These are phyloP conservation scores for Schoenoplectus triqueter DNA, from an alignment of 202 grass and related monocot genomes.

Conservation along the genomic window DNA sequence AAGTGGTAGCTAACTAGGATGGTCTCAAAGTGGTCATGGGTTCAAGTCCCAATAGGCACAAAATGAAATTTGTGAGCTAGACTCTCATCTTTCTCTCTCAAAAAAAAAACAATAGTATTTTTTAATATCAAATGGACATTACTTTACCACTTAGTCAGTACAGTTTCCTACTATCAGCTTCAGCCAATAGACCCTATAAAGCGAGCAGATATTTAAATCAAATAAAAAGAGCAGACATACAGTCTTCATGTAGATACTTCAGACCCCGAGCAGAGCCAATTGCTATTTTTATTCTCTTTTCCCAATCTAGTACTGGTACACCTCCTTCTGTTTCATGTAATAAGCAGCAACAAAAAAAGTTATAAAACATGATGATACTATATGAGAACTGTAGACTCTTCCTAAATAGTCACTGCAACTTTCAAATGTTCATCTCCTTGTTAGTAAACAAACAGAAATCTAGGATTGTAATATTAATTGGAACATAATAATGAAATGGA, in stretches of 20 bases:
- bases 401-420: background rate
- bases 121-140: background rate
- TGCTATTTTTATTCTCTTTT: slow-evolving; percentile 76
- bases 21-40: no score
- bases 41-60: no score
- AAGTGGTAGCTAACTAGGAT: no score
- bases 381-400: background rate
- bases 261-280: slow-evolving; percentile 84
- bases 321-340: slow-evolving; percentile 46
- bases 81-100: no score
- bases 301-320: slow-evolving; percentile 68
- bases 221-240: slow-evolving; percentile 47
- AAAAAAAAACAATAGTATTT: background rate
- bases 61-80: no score
- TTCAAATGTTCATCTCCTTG: background rate
- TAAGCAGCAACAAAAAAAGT: background rate
- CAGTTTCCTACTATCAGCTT: background rate
- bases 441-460: background rate
- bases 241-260: slow-evolving; percentile 90
- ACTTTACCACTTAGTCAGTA: background rate
- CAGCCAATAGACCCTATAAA: background rate
- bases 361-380: background rate
- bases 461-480: background rate
- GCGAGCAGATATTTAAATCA: background rate
- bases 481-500: background rate